Evolutionary conservation across 1,139 yeast genomes (phyloP), one percentile per base, ranked within the genome.

Genomic region (Meyerozyma carpophila): DNA sequence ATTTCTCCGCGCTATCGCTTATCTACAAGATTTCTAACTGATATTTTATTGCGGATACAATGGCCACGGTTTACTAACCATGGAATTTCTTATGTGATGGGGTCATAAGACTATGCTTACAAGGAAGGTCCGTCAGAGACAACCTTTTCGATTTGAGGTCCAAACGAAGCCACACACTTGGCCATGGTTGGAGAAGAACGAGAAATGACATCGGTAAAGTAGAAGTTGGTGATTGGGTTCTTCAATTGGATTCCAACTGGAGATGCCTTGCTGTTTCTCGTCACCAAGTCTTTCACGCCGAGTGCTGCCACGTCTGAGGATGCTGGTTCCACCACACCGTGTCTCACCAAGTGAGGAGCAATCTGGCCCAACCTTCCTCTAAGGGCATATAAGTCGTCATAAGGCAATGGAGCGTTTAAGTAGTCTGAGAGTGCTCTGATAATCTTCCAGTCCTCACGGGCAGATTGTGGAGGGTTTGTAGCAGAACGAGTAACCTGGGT

Each of bases 121-220:
- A 34, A 34, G 16, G 37, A 20, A 26, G 77, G 77, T 52, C 63
- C 72, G 49, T 76, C 77, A 60, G 80, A 84, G 47, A 62, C 62
- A 44, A 71, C 62, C 63, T 81, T 81, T 51, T 81, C 86, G 52
- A 81, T 71, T 66, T 79, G 76, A 47, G 84, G 77, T 47, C 88
- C 88, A 59, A 82, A 81, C 44, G 83, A 67, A 44, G 81, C 70
- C 49, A 81, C 77, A 75, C 94, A 84, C 70, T 78, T 84, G 43
- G 95, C 95, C 95, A 88, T 87, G 36, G 95, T 87, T 54, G 90
- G 89, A 43, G 95, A 87, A 46, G 88, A 81, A 73, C 95, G 79
- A 34, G 95, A 84, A 55, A 88, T 84, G 50, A 85, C 88, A 64
- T 88, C 94, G 39, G 96, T 88, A 73, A 86, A 84, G 74, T 87